Conservation (phyloP, 371 early-diverging fungal genomes). For the Umbelopsis sp. region DNA sequence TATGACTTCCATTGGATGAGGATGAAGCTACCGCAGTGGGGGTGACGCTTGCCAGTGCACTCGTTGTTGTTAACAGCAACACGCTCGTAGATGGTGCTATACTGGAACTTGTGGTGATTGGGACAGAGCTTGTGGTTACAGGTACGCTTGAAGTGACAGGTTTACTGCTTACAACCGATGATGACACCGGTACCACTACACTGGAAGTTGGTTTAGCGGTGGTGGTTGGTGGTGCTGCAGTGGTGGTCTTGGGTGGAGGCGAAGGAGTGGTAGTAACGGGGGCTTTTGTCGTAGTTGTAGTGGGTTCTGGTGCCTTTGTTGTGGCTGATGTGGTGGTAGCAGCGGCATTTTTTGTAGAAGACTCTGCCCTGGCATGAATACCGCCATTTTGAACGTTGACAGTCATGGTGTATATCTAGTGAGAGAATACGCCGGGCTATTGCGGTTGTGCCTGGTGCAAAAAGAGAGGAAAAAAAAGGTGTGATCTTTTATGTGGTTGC, state of each 20-base stretch:
- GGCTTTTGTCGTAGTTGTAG: not conserved
- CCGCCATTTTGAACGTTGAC: not conserved
- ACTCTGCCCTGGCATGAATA: not conserved
- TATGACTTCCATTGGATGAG: not conserved
- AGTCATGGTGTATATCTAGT: not conserved
- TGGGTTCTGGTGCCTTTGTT: not conserved
- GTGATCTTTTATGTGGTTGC: conserved; percentile 3
- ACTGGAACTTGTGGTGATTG: not conserved
- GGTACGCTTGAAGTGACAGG: not conserved
- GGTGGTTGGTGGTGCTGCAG: not conserved
- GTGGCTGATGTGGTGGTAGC: not conserved
- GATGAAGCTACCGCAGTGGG: not conserved
- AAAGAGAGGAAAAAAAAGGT: not conserved
- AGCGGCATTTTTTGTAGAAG: not conserved
- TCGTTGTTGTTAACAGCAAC: not conserved
- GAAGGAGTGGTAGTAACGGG: not conserved
- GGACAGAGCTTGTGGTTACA: not conserved
- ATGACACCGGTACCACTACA: not conserved
- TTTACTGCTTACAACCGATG: not conserved
- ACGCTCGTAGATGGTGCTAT: not conserved
- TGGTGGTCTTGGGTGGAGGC: not conserved
- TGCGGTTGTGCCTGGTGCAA: not conserved
- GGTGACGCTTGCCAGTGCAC: not conserved
- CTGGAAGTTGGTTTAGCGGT: not conserved
- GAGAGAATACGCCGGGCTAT: not conserved